A percentile compares a stretch with the other conserved stretches of the same genome.
Evolutionary conservation across 148 eudicot genomes (phyloP).

Genomic region (Rhododendron vialii): DNA sequence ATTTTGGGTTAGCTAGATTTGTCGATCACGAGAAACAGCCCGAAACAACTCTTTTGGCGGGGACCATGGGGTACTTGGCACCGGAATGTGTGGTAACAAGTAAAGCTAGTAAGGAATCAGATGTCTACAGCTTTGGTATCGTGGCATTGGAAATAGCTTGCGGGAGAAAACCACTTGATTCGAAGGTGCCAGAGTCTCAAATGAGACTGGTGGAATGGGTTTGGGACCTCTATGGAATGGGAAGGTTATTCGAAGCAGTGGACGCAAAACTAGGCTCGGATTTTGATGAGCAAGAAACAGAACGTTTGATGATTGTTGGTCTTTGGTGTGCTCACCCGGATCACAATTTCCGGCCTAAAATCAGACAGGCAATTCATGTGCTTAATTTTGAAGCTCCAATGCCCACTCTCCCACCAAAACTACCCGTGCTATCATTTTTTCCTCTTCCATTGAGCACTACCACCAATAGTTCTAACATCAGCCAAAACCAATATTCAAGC

Average conservation of each 20-base stretch:
- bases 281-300: slow-evolving; percentile 18
- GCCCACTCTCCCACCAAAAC: slow-evolving; percentile 16
- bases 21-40: slow-evolving; percentile 24
- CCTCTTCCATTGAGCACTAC: neutral
- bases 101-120: slow-evolving; percentile 25
- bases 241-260: slow-evolving; percentile 16
- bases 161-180: slow-evolving; percentile 27
- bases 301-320: slow-evolving; percentile 19
- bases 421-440: slow-evolving; percentile 4
- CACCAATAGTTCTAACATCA: no score
- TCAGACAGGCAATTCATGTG: slow-evolving; percentile 18
- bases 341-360: slow-evolving; percentile 18
- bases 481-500: neutral
- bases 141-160: slow-evolving; percentile 28
- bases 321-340: slow-evolving; percentile 33
- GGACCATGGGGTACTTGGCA: slow-evolving; percentile 33
- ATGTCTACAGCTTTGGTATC: slow-evolving; percentile 27
- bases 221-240: slow-evolving; percentile 25
- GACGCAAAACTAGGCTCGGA: slow-evolving; percentile 6
- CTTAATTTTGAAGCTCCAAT: slow-evolving; percentile 24
- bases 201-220: slow-evolving; percentile 18
- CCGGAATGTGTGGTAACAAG: slow-evolving; percentile 16
- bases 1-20: slow-evolving; percentile 29
- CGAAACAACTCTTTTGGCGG: slow-evolving; percentile 20
- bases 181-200: neutral